A percentile compares a stretch with the other conserved stretches of the same genome.
These are phyloP conservation scores for Leucoagaricus sp. DNA, from an alignment of 1,284 basidiomycete species.

Conservation along the genomic window DNA sequence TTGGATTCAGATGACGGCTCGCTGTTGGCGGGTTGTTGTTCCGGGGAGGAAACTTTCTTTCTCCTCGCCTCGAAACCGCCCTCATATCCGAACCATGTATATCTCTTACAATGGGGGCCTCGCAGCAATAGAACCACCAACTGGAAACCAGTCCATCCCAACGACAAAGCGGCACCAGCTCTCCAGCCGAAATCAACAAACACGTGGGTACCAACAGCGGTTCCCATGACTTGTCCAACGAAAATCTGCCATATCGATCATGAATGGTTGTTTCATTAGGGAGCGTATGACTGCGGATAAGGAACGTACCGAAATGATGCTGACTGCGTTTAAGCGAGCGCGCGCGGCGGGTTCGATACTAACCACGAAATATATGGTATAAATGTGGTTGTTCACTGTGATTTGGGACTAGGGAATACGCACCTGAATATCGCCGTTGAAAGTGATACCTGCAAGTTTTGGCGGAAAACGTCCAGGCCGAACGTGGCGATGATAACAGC, in stretches of 20 bases:
- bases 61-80: conserved; percentile 42
- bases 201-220: conserved; percentile 60
- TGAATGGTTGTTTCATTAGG: not conserved
- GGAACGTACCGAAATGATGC: conserved; percentile 52
- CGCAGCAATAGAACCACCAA: conserved; percentile 46
- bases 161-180: conserved; percentile 49
- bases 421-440: conserved; percentile 41
- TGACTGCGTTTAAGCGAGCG: conserved; percentile 63
- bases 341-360: conserved; percentile 55
- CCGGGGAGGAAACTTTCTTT: conserved; percentile 21
- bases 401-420: conserved; percentile 15
- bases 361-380: not conserved
- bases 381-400: not conserved
- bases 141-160: conserved; percentile 51
- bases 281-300: not conserved
- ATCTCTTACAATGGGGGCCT: conserved; percentile 53
- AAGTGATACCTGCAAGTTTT: conserved; percentile 44
- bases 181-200: conserved; percentile 65
- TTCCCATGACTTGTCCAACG: conserved; percentile 66
- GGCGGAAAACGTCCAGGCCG: conserved; percentile 44
- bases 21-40: no score
- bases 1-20: no score
- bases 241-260: conserved; percentile 39
- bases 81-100: conserved; percentile 60
- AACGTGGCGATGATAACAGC: conserved; percentile 50